A percentile compares a stretch with the other conserved stretches of the same genome.
These are phyloP conservation scores for Aspergillus leporis DNA, from an alignment of 495 filamentous ascomycete species.

Conservation along the genomic window DNA sequence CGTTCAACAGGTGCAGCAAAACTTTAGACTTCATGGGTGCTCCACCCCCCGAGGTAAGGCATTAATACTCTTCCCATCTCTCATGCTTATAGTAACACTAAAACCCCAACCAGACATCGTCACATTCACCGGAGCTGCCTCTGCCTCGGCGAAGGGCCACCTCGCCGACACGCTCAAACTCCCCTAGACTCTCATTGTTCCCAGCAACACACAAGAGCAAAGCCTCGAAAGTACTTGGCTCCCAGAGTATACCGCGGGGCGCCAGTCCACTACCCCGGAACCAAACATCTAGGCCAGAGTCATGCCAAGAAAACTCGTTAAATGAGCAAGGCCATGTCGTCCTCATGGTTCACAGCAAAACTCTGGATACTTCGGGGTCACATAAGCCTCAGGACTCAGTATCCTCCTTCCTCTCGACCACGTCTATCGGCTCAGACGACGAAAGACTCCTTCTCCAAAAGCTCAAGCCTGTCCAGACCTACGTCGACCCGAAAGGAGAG, in stretches of 20 bases:
- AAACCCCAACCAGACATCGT: constrained; percentile 4
- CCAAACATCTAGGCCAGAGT: constrained; percentile 11
- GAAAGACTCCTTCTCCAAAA: constrained; percentile 19
- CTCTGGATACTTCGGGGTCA: not conserved
- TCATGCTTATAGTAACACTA: constrained; percentile 5
- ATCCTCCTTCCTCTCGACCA: constrained; percentile 23
- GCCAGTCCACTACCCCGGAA: constrained; percentile 42
- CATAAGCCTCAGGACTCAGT: constrained; percentile 20
- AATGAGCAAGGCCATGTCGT: constrained; percentile 18
- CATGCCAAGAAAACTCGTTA: constrained; percentile 1
- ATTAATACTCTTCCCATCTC: too few relatives aligned
- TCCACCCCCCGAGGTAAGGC: constrained; percentile 40
- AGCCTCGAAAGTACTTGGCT: constrained; percentile 35
- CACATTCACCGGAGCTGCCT: constrained; percentile 12
- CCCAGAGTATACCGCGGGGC: constrained; percentile 39
- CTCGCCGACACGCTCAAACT: constrained; percentile 59
- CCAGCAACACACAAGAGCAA: constrained; percentile 50
- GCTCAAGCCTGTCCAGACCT: constrained; percentile 19
- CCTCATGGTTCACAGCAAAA: constrained; percentile 13
- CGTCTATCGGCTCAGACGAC: constrained; percentile 22
- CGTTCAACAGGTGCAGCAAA: constrained; percentile 68
- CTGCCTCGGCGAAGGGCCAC: constrained; percentile 51
- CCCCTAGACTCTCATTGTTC: constrained; percentile 65
- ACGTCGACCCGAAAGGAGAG: constrained; percentile 17
- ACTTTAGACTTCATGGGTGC: constrained; percentile 62